These are phyloP conservation scores for Dictyophora rubrovolvata DNA, from an alignment of 768 basidiomycete genomes.

Conservation along the genomic window DNA sequence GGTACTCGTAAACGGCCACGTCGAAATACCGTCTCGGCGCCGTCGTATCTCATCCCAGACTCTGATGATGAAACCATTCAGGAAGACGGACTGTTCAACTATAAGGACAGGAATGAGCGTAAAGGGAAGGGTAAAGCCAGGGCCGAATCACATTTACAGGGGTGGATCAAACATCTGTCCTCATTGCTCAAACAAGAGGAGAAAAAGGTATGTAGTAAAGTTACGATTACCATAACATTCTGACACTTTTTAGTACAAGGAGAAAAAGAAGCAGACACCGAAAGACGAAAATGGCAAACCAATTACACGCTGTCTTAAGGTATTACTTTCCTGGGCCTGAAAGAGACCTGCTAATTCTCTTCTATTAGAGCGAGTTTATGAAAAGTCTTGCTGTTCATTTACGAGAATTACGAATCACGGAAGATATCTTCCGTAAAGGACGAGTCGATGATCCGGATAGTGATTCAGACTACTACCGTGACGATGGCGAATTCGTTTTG, in stretches of 20 bases:
- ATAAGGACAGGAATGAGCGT: conserved; percentile 4
- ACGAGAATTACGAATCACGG: conserved; percentile 50
- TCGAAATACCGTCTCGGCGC: conserved; percentile 42
- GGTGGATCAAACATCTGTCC: conserved; percentile 60
- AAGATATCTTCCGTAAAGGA: conserved; percentile 17
- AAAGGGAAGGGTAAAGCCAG: conserved; percentile 23
- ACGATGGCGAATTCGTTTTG: conserved; percentile 6
- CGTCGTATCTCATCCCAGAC: conserved; percentile 56
- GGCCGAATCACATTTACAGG: conserved; percentile 39
- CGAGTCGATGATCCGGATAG: not conserved
- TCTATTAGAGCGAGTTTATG: conserved; percentile 53
- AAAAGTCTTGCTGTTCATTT: conserved; percentile 50
- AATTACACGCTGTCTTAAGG: conserved; percentile 51
- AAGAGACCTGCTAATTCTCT: not conserved
- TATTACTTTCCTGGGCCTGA: conserved; percentile 19
- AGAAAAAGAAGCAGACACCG: conserved; percentile 48
- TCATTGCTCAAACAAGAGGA: conserved; percentile 55
- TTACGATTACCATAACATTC: not conserved
- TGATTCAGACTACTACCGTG: conserved; percentile 3
- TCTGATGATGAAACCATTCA: conserved; percentile 58
- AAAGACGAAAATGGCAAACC: conserved; percentile 30
- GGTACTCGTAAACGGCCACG: conserved; percentile 43
- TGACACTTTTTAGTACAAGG: conserved; percentile 39
- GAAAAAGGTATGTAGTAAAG: conserved; percentile 40
- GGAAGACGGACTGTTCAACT: conserved; percentile 7